Conservation (phyloP, 371 early-diverging fungal genomes). For the Mucor circinelloides region DNA sequence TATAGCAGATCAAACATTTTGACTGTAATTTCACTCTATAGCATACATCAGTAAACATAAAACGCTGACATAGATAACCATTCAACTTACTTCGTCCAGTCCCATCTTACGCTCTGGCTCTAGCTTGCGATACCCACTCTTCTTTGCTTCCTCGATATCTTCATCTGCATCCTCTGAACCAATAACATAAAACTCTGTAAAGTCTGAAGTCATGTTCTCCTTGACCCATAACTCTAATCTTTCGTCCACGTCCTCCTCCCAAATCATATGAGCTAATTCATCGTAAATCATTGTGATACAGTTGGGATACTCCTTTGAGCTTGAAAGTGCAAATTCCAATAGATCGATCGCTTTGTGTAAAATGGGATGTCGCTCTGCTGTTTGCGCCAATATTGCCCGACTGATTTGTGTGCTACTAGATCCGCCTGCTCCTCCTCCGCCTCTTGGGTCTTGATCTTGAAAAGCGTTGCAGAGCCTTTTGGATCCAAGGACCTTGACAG, state of each 20-base stretch:
- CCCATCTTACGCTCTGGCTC: constrained; percentile 46
- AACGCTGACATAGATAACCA: background rate
- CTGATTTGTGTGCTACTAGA: constrained; percentile 21
- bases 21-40: constrained; percentile 12
- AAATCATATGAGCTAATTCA: constrained; percentile 69
- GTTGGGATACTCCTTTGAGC: constrained; percentile 49
- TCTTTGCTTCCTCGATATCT: constrained; percentile 9
- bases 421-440: constrained; percentile 1
- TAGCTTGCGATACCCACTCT: background rate
- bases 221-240: constrained; percentile 71
- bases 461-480: constrained; percentile 24
- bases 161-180: constrained; percentile 42
- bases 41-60: background rate
- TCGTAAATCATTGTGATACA: constrained; percentile 75
- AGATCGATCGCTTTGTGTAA: constrained; percentile 46
- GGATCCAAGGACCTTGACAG: constrained; percentile 69
- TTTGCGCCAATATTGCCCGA: background rate
- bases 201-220: constrained; percentile 65
- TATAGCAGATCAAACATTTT: constrained; percentile 19
- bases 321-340: constrained; percentile 48
- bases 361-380: constrained; percentile 37
- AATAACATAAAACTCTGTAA: constrained; percentile 65
- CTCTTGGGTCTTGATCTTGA: background rate
- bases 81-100: constrained; percentile 44
- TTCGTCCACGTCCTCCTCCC: constrained; percentile 50